These are phyloP conservation scores for Holtermanniella nyarrowii DNA, from an alignment of 768 basidiomycete species.

Conservation along the genomic window DNA sequence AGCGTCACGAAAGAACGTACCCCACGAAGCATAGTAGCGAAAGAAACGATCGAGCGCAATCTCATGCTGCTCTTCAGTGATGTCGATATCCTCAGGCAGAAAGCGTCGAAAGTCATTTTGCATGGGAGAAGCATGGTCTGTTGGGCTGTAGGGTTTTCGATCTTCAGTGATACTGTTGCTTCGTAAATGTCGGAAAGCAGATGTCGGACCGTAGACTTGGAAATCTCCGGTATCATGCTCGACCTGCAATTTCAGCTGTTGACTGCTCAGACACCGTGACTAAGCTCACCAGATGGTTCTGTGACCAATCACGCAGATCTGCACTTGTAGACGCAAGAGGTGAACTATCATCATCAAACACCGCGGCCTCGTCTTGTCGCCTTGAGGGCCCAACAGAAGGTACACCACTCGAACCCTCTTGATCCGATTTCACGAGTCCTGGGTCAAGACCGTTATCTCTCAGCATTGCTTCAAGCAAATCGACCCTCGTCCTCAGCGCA, in stretches of 20 bases:
- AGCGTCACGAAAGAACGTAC: slow-evolving; percentile 8
- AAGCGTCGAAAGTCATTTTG: slow-evolving; percentile 13
- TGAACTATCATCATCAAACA: background rate
- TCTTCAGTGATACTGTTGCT: slow-evolving; percentile 11
- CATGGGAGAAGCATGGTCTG: slow-evolving; percentile 1
- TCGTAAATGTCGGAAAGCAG: slow-evolving; percentile 27
- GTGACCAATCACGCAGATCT: slow-evolving; percentile 15
- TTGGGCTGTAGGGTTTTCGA: slow-evolving; percentile 1
- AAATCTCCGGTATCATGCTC: slow-evolving; percentile 25
- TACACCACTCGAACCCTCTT: slow-evolving; percentile 1
- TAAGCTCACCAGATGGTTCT: slow-evolving; percentile 15
- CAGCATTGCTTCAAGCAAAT: slow-evolving; percentile 24
- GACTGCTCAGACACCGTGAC: background rate
- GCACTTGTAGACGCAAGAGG: background rate
- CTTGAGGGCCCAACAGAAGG: background rate
- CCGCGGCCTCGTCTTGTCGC: background rate
- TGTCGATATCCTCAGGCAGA: slow-evolving; percentile 17
- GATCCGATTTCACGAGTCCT: slow-evolving; percentile 1
- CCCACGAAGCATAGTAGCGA: slow-evolving; percentile 29
- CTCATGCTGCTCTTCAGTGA: slow-evolving; percentile 24
- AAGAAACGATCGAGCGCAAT: slow-evolving; percentile 28
- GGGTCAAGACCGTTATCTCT: slow-evolving; percentile 18
- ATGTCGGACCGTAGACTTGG: slow-evolving; percentile 35
- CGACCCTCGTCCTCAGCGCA: slow-evolving; percentile 24
- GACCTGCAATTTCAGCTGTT: slow-evolving; percentile 7